Base-by-base conservation (phyloP, 495 filamentous ascomycete species). In the Daldinia decipiens region DNA sequence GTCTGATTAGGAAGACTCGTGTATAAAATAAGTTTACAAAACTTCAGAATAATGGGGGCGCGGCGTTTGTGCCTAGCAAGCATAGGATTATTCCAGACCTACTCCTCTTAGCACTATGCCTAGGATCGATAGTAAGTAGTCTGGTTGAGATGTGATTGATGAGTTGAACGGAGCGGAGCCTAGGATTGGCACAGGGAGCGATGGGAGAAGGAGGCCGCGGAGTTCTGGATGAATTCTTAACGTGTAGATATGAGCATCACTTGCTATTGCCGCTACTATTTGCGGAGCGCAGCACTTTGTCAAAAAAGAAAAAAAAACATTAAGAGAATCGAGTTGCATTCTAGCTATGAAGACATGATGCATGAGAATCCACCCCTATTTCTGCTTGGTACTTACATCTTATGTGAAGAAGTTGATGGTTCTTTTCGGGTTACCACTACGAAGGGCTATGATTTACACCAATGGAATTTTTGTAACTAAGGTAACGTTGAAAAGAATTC, bases 11-110 rank as follows among this genome's bases (percentile, higher is more conserved):
- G 39, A 17, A 56, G 59, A 56, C 65, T 68, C 70, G 47, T 72
- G 70, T 72, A 72, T 60, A 72, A 72, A 70, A 70, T 56, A 63
- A 24, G 40, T 58, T 52, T 50, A 67, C 24, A 38, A 65, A 65
- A 56, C 61, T 56, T 60, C 43, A 62, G 52, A 67, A 67, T 71
- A 67, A 71, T 71, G 43, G 68, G 55, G 59, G 50, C 24, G 27
- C 26, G 50, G 21, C 27, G 50, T 53, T 47, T 31, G 50, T 17
- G 26, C 50, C 27, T 15, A 29, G 13, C 5, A 26, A 15, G 7
- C 17, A n/a, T 26, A 38, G 43, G 63, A 38, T 66, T 59, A 21
- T 21, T 39, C 32, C 45, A 43, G 55, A 59, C 58, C 45, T 66
- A 66, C 34, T 19, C 40, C 27, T 11, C 34, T 39, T 9, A 40